phyloP scores from a whole-genome alignment of 73 alveolate genomes.

The Blepharisma japonicum region DNA sequence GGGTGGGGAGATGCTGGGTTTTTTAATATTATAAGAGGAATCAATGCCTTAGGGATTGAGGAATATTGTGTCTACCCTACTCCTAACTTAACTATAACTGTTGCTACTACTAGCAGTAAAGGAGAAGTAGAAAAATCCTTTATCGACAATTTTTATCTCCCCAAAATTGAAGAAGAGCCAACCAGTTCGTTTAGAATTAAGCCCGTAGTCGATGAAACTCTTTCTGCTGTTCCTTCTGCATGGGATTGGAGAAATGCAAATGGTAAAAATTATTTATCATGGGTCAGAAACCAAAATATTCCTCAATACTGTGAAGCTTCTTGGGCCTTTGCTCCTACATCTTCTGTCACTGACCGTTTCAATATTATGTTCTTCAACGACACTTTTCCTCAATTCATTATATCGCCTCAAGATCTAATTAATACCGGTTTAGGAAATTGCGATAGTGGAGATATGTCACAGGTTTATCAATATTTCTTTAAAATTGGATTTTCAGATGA shows the following conservation, averaged over 20 bases:
- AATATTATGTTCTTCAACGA: constrained; percentile 82
- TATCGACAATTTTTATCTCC: too few relatives aligned
- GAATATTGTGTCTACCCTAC: constrained; percentile 55
- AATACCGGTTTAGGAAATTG: constrained; percentile 82
- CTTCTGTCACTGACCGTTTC: constrained; percentile 84
- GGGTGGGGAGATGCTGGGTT: constrained; percentile 77
- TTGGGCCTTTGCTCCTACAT: constrained; percentile 94
- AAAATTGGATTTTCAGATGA: constrained; percentile 57
- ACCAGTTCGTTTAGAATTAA: too few relatives aligned
- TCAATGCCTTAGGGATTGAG: constrained; percentile 42
- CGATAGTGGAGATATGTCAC: constrained; percentile 64
- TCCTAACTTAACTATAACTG: constrained; percentile 2
- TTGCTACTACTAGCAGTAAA: not conserved
- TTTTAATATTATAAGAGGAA: constrained; percentile 66
- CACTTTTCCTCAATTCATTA: constrained; percentile 75
- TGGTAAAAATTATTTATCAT: constrained; percentile 80
- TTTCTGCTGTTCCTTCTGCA: constrained; percentile 12
- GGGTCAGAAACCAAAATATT: constrained; percentile 78
- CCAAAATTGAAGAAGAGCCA: too few relatives aligned
- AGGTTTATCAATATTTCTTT: constrained; percentile 55
- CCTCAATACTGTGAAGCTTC: constrained; percentile 96
- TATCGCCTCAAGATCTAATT: constrained; percentile 75
- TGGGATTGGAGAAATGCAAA: constrained; percentile 65
- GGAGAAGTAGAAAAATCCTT: not conserved
- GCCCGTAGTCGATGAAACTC: constrained; percentile 41